These are phyloP conservation scores for Debaryomyces udenii DNA, from an alignment of 1,139 yeast genomes.

Conservation along the genomic window DNA sequence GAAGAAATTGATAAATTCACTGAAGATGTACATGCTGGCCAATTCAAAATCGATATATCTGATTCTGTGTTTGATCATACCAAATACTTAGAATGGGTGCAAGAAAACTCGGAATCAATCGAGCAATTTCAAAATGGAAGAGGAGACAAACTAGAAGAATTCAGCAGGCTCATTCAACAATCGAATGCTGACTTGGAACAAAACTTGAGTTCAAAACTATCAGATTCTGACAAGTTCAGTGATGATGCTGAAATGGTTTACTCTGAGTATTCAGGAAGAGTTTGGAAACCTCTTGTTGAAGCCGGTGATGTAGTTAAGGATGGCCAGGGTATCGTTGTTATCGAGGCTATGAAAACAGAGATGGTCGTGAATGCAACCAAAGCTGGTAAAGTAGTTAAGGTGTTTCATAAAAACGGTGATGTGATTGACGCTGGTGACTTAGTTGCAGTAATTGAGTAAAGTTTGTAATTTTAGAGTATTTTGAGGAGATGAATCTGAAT, in stretches of 20 bases:
- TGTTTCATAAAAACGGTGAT: slow-evolving; percentile 84
- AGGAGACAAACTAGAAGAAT: slow-evolving; percentile 82
- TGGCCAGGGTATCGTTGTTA: slow-evolving; percentile 83
- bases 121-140: slow-evolving; percentile 68
- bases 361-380: slow-evolving; percentile 80
- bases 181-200: slow-evolving; percentile 76
- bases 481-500: too few relatives aligned
- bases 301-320: slow-evolving; percentile 76
- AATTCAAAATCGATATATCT: slow-evolving; percentile 70
- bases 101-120: slow-evolving; percentile 71
- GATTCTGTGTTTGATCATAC: slow-evolving; percentile 84
- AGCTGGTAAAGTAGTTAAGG: slow-evolving; percentile 75
- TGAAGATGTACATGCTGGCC: slow-evolving; percentile 80
- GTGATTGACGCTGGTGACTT: slow-evolving; percentile 96
- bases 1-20: slow-evolving; percentile 71
- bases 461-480: too few relatives aligned
- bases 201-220: slow-evolving; percentile 40
- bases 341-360: slow-evolving; percentile 98
- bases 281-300: slow-evolving; percentile 88
- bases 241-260: slow-evolving; percentile 83
- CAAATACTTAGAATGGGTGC: slow-evolving; percentile 77
- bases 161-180: slow-evolving; percentile 77
- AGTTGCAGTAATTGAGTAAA: slow-evolving; percentile 69
- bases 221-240: slow-evolving; percentile 56
- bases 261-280: slow-evolving; percentile 93